Evolutionary conservation across 2,329 filamentous ascomycete genomes (phyloP).

Genomic region (Exophiala sp.): DNA sequence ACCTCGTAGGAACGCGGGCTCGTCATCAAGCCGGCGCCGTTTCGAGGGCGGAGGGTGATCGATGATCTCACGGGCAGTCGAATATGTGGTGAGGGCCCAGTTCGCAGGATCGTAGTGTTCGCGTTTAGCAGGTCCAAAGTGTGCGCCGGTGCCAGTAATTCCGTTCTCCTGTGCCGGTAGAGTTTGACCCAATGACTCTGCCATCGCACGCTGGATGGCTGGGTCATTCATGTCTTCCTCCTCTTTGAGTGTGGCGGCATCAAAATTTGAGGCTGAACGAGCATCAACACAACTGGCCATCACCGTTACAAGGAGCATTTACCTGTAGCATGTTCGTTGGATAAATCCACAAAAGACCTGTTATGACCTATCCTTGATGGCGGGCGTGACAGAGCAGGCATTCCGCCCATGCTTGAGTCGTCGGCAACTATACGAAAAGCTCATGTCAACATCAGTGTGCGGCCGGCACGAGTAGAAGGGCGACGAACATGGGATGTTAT

Average conservation of each 20-base stretch:
- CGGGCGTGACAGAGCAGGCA: constrained; percentile 45
- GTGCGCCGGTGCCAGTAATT: constrained; percentile 40
- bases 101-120: constrained; percentile 51
- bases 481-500: constrained; percentile 23
- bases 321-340: constrained; percentile 33
- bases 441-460: constrained; percentile 17
- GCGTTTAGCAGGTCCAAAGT: constrained; percentile 55
- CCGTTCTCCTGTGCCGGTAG: constrained; percentile 55
- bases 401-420: constrained; percentile 36
- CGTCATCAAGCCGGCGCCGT: constrained; percentile 45
- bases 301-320: constrained; percentile 7
- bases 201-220: constrained; percentile 45
- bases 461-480: not conserved
- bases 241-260: constrained; percentile 34
- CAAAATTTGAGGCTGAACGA: constrained; percentile 23
- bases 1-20: constrained; percentile 58
- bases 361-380: constrained; percentile 42
- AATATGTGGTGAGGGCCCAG: constrained; percentile 55
- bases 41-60: constrained; percentile 52
- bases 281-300: constrained; percentile 1
- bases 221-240: constrained; percentile 40
- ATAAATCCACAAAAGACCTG: constrained; percentile 29
- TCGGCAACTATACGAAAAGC: constrained; percentile 37
- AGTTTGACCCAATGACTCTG: constrained; percentile 43
- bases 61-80: constrained; percentile 50